Conservation (phyloP, 495 filamentous ascomycete genomes). For the Aspergillus bridgeri region DNA sequence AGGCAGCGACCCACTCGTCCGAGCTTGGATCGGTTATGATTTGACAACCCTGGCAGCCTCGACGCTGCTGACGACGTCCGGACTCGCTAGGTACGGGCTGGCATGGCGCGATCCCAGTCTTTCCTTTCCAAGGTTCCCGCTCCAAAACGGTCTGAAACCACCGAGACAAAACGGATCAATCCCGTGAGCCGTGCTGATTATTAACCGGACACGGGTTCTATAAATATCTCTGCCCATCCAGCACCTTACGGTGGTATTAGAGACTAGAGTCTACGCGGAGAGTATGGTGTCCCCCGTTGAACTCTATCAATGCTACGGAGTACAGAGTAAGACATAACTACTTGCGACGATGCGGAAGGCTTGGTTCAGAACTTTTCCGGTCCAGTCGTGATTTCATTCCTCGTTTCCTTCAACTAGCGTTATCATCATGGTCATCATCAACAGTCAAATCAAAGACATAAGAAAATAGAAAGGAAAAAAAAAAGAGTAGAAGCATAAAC, state of each 20-base stretch:
- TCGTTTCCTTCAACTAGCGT: not conserved
- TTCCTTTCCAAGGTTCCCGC: too few species aligned
- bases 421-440: not conserved
- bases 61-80: not conserved
- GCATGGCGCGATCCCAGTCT: too few species aligned
- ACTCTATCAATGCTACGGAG: not conserved
- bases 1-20: not conserved
- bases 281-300: not conserved
- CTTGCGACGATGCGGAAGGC: too few species aligned
- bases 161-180: not conserved
- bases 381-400: not conserved
- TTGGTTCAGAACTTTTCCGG: not conserved
- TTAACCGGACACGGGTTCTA: not conserved
- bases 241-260: too few species aligned
- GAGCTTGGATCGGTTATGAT: not conserved
- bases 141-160: not conserved
- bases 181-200: not conserved
- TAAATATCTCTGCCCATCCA: not conserved
- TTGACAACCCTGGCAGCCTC: not conserved
- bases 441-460: conserved; percentile 4
- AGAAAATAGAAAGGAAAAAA: not conserved
- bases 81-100: not conserved
- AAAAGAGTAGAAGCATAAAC: not conserved
- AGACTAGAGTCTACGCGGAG: too few species aligned
- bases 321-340: too few species aligned